Evolutionary conservation across 2,329 filamentous ascomycete species (phyloP).

Genomic region (Cylindrodendrum hubeiense): DNA sequence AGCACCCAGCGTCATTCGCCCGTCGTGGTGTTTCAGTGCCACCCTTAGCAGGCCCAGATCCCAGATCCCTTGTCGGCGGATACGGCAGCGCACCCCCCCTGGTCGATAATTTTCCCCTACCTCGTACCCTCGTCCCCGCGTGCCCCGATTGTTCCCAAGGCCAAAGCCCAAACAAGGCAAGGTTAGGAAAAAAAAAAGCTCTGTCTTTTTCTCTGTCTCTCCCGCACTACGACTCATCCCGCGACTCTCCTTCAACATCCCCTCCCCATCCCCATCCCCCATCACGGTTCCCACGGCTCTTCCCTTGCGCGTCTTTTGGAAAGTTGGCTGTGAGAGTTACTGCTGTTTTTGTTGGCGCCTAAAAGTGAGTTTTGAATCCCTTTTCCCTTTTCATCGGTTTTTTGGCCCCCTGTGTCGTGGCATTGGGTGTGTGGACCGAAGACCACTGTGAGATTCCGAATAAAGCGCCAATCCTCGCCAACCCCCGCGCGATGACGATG

Average conservation of each 20-base stretch:
- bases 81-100: constrained; percentile 47
- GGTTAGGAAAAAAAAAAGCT: constrained; percentile 52
- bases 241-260: constrained; percentile 50
- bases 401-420: constrained; percentile 35
- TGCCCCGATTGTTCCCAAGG: constrained; percentile 47
- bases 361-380: constrained; percentile 62
- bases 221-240: constrained; percentile 49
- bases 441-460: constrained; percentile 12
- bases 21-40: constrained; percentile 47
- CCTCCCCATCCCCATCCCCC: constrained; percentile 52
- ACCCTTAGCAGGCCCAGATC: constrained; percentile 45
- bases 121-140: constrained; percentile 46
- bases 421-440: constrained; percentile 32
- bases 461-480: constrained; percentile 15
- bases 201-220: constrained; percentile 48
- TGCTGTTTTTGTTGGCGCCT: constrained; percentile 64
- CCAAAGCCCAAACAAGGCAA: constrained; percentile 49
- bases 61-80: constrained; percentile 48
- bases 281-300: constrained; percentile 58
- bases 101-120: constrained; percentile 48
- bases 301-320: constrained; percentile 62
- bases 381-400: constrained; percentile 29
- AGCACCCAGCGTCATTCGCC: constrained; percentile 44
- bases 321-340: constrained; percentile 57
- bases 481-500: constrained; percentile 20